A percentile compares a stretch with the other conserved stretches of the same genome.
phyloP scores from a whole-genome alignment of 768 basidiomycete genomes.

The Termitomyces sp. region DNA sequence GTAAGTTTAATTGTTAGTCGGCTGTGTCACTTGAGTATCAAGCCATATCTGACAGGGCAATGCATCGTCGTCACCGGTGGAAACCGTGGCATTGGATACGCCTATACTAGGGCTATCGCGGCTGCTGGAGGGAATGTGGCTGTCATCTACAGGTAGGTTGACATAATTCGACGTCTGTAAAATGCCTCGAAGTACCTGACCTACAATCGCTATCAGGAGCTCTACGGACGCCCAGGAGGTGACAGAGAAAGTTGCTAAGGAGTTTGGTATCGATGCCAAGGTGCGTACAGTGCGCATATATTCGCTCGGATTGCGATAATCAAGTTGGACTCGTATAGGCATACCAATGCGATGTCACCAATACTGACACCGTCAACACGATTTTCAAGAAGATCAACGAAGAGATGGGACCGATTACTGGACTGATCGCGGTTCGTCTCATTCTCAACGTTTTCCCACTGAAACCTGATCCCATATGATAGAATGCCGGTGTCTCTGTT shows the following conservation, averaged over 20 bases:
- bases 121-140: slow-evolving; percentile 53
- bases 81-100: slow-evolving; percentile 56
- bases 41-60: slow-evolving; percentile 24
- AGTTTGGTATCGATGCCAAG: slow-evolving; percentile 38
- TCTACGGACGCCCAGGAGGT: slow-evolving; percentile 43
- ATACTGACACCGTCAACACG: slow-evolving; percentile 39
- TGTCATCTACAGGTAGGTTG: slow-evolving; percentile 48
- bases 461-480: not conserved
- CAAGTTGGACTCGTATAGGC: slow-evolving; percentile 29
- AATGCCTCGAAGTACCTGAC: not conserved
- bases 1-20: slow-evolving; percentile 14
- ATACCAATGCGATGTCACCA: slow-evolving; percentile 56
- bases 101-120: slow-evolving; percentile 47
- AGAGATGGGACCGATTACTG: slow-evolving; percentile 43
- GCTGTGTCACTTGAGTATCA: not conserved
- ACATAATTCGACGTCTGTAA: too few relatives aligned
- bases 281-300: slow-evolving; percentile 22
- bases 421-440: slow-evolving; percentile 47
- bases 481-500: slow-evolving; percentile 62
- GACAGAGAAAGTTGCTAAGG: slow-evolving; percentile 38
- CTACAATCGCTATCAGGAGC: slow-evolving; percentile 24
- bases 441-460: too few relatives aligned
- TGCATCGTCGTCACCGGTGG: slow-evolving; percentile 58
- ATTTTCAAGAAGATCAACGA: slow-evolving; percentile 43
- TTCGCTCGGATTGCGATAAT: not conserved